phyloP scores from a whole-genome alignment of 148 eudicot species.

The Limonium bicolor region DNA sequence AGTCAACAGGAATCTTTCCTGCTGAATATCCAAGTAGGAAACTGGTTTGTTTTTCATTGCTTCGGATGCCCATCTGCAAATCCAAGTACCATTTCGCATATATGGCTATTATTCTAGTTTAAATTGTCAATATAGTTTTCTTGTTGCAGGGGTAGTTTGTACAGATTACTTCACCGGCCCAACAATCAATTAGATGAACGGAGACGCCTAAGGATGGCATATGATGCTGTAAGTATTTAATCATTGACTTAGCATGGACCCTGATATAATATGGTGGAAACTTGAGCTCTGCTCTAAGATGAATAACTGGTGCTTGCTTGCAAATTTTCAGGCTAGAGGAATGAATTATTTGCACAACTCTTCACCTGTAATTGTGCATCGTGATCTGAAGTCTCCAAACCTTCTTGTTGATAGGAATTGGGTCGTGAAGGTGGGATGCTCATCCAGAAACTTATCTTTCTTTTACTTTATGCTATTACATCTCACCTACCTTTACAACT shows the following conservation, averaged over 20 bases:
- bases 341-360: conserved; percentile 23
- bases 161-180: conserved; percentile 82
- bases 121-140: conserved; percentile 8
- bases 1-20: no score
- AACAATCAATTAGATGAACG: conserved; percentile 81
- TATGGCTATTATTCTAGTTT: conserved; percentile 5
- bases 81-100: background rate
- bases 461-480: background rate
- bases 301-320: background rate
- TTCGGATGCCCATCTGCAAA: no score
- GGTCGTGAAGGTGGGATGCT: conserved; percentile 20
- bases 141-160: conserved; percentile 80
- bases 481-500: background rate
- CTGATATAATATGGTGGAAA: no score
- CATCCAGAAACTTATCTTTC: background rate
- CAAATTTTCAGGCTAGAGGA: conserved; percentile 11
- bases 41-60: background rate
- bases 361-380: conserved; percentile 25
- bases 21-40: no score
- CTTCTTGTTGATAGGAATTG: conserved; percentile 29
- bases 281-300: background rate
- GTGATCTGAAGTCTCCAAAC: conserved; percentile 33
- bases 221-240: conserved; percentile 55
- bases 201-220: conserved; percentile 74
- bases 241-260: background rate